Conservation (phyloP, 2,329 filamentous ascomycete genomes). For the Xylaria digitata region DNA sequence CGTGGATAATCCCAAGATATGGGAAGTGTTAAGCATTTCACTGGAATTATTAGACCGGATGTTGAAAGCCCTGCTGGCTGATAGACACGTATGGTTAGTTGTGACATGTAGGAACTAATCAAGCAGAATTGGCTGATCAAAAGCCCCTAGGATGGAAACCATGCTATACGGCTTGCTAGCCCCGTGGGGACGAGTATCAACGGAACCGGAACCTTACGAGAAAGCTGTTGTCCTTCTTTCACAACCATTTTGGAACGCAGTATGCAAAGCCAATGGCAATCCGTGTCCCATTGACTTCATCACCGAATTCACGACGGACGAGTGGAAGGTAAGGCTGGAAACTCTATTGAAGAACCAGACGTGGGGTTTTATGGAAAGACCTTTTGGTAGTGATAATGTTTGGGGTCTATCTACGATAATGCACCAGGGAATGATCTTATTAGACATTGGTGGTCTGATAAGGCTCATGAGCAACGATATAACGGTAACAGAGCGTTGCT, state of each 20-base stretch:
- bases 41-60: constrained; percentile 27
- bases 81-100: constrained; percentile 27
- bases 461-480: not conserved
- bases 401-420: not conserved
- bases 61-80: constrained; percentile 16
- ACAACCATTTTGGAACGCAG: not conserved
- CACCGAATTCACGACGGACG: not conserved
- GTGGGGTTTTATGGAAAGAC: not conserved
- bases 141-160: constrained; percentile 19
- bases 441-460: not conserved
- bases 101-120: not conserved
- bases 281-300: constrained; percentile 7
- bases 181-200: not conserved
- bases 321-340: not conserved
- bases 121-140: not conserved
- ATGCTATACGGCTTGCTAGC: constrained; percentile 18
- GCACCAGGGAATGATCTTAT: not conserved
- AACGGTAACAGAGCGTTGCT: constrained; percentile 28
- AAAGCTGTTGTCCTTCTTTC: constrained; percentile 4
- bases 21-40: constrained; percentile 20
- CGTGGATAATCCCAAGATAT: constrained; percentile 25
- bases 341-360: not conserved
- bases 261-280: not conserved
- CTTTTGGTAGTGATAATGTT: rapidly evolving
- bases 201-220: not conserved